Evolutionary conservation across 208 protist genomes (phyloP).

Genomic region (Trypanosoma caninum): DNA sequence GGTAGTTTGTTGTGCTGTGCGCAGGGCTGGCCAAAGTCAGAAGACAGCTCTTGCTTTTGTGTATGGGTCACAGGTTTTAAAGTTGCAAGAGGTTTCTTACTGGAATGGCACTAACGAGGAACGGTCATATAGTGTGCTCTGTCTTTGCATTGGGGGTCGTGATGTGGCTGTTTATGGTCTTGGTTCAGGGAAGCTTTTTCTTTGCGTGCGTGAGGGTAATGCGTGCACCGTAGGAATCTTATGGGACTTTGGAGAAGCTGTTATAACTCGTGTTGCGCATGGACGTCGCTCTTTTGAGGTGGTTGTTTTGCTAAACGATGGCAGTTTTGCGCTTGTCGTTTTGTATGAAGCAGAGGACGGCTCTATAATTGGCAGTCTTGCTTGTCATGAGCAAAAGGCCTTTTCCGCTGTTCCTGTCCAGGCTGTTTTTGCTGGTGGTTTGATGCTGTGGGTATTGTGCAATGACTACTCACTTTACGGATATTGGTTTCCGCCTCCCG

Average conservation of each 20-base stretch:
- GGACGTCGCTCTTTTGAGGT: constrained; percentile 44
- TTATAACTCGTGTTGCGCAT: constrained; percentile 33
- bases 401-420: constrained; percentile 16
- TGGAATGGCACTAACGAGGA: not conserved
- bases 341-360: constrained; percentile 9
- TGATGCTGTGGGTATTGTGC: constrained; percentile 59
- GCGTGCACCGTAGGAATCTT: not conserved
- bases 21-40: not conserved
- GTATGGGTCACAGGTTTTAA: constrained; percentile 8
- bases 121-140: constrained; percentile 7
- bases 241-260: constrained; percentile 30
- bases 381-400: constrained; percentile 6
- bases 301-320: constrained; percentile 49
- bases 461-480: constrained; percentile 37
- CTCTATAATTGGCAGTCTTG: not conserved
- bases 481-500: constrained; percentile 20
- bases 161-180: constrained; percentile 20
- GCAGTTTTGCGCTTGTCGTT: constrained; percentile 39
- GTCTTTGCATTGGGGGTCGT: not conserved
- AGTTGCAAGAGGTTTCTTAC: constrained; percentile 3
- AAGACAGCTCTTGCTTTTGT: constrained; percentile 7
- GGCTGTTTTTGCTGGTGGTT: constrained; percentile 23
- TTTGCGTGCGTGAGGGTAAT: not conserved
- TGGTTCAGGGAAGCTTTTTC: constrained; percentile 11
- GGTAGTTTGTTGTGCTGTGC: constrained; percentile 6